phyloP scores from a whole-genome alignment of 2,329 filamentous ascomycete species.

The Pseudocercospora macadamiae region DNA sequence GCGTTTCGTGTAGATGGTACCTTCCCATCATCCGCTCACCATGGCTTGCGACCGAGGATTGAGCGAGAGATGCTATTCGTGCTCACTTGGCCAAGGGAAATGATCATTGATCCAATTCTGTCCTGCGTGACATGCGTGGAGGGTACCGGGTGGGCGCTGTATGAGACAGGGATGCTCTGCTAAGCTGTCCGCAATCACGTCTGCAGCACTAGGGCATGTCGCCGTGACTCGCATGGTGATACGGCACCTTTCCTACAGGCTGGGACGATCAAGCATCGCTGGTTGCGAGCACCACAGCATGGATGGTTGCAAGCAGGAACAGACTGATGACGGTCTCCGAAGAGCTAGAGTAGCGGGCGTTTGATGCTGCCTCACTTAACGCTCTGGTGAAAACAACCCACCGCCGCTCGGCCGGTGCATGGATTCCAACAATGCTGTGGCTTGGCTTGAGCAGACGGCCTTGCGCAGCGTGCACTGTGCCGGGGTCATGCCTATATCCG shows the following conservation, averaged over 20 bases:
- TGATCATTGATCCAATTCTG: not conserved
- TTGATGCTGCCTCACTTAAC: conserved; percentile 4
- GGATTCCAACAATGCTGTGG: conserved; percentile 19
- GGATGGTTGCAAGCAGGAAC: conserved; percentile 5
- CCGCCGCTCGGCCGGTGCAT: conserved; percentile 21
- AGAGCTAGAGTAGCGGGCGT: not conserved
- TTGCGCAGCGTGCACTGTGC: conserved; percentile 22
- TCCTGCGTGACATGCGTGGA: not conserved
- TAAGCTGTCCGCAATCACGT: conserved; percentile 16
- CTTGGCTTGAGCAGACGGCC: conserved; percentile 27
- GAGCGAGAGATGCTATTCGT: not conserved
- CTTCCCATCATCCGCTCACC: conserved; percentile 6
- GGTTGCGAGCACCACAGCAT: conserved; percentile 5
- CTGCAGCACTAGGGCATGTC: conserved; percentile 14
- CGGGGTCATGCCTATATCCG: conserved; percentile 27
- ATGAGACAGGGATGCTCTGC: conserved; percentile 18
- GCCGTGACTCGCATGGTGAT: conserved; percentile 19
- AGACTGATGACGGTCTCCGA: conserved; percentile 10
- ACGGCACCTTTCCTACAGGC: not conserved
- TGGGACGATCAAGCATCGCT: conserved; percentile 7
- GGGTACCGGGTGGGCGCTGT: conserved; percentile 1
- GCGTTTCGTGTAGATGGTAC: conserved; percentile 18
- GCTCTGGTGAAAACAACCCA: conserved; percentile 6
- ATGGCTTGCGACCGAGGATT: not conserved
- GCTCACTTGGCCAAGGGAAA: not conserved